Evolutionary conservation across 306 rosid species (phyloP), one percentile per base, ranked within the genome.

Genomic region (Citrullus amarus): DNA sequence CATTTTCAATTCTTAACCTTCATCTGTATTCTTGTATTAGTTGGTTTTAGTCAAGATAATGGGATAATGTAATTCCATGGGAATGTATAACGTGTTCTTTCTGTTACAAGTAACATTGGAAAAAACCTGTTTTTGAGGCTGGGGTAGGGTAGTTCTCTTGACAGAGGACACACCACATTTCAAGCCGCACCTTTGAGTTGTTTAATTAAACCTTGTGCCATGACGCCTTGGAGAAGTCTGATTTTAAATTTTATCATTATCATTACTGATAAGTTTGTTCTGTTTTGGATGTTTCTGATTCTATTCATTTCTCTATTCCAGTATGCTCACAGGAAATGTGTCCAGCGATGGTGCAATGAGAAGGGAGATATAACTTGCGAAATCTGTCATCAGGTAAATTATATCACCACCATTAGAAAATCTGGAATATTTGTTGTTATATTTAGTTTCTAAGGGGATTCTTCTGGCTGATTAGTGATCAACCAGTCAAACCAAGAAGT

Each of bases 291-390:
- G 20, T 13, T 25, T 25, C 12, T 48, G 59, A 72, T 73, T 73
- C 57, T 73, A 32, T 73, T 30, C 22, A 73, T 51, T 73, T 51
- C 10, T 28, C 61, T 73, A 30, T 56, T 86, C 73, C 93, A 94
- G 98, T 94, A 84, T 88, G 98, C 98, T 51, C 98, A 94, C 86
- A 88, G 98, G 79, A 94, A 94, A 84, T 94, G 98, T 54, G 98
- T 94, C 72, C 98, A 94, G 87, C 95, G 88, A 87, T 94, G 98
- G 98, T 94, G 98, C 84, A 85, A 94, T 82, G 98, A 94, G 87
- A 94, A 94, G 88, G 98, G 98, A 56, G 98, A 94, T 87, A 90
- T 84, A 78, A 90, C 84, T 84, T 94, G 98, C 81, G 97, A 92
- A 86, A 94, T 94, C 68, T 94, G 98, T 66, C 97, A 94, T 85